A percentile compares a stretch with the other conserved stretches of the same genome.
phyloP scores from a whole-genome alignment of 2,329 filamentous ascomycete species.

The Sclerotinia subarctica region DNA sequence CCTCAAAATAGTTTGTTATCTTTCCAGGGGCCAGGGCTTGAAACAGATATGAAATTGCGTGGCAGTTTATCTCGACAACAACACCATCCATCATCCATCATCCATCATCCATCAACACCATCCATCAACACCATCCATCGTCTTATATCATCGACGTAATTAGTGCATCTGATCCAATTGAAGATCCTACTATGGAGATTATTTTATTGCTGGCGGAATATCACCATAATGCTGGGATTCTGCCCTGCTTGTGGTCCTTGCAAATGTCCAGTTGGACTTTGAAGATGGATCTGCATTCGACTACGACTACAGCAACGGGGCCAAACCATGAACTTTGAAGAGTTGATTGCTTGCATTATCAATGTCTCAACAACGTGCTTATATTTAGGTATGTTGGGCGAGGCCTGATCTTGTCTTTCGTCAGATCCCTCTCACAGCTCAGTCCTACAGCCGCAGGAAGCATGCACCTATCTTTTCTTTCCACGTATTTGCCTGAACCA shows the following conservation, averaged over 20 bases:
- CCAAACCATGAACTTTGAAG: not conserved
- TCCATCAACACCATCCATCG: not conserved
- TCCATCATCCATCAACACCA: not conserved
- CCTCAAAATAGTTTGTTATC: not conserved
- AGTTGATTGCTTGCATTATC: not conserved
- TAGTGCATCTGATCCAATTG: not conserved
- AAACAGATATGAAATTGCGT: not conserved
- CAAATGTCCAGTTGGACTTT: not conserved
- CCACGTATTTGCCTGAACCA: not conserved
- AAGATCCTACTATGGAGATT: not conserved
- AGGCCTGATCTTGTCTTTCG: not conserved
- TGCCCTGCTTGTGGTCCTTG: not conserved
- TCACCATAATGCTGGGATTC: not conserved
- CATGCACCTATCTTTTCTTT: not conserved
- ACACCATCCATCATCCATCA: not conserved
- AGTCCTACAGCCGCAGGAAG: constrained; percentile 3
- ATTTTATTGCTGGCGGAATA: not conserved
- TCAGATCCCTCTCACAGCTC: not conserved
- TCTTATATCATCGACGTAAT: not conserved
- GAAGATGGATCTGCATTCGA: not conserved
- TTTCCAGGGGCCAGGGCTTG: not conserved
- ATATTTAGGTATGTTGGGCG: not conserved
- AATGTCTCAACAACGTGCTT: not conserved
- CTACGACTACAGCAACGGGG: not conserved
- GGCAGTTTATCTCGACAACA: not conserved